These are phyloP conservation scores for Pyricularia grisea DNA, from an alignment of 2,329 filamentous ascomycete species.

Conservation along the genomic window DNA sequence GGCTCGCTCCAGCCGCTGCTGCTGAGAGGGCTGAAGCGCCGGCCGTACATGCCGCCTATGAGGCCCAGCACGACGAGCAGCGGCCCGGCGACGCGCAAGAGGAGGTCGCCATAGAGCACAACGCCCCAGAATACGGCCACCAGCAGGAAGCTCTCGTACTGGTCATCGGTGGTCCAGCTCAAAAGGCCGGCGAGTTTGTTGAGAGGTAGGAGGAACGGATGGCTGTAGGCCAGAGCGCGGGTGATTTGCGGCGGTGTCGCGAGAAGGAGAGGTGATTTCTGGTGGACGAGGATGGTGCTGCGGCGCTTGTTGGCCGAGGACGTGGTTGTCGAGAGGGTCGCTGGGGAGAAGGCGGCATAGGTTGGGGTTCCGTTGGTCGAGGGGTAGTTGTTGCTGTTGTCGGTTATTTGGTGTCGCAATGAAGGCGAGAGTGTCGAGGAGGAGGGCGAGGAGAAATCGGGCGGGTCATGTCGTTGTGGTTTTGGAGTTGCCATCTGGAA, in stretches of 20 bases:
- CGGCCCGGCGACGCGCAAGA: constrained; percentile 76
- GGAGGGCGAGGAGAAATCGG: constrained; percentile 13
- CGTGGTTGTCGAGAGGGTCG: constrained; percentile 53
- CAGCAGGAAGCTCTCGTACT: constrained; percentile 94
- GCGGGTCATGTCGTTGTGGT: constrained; percentile 24
- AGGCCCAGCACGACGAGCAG: constrained; percentile 69
- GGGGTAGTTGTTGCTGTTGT: constrained; percentile 8
- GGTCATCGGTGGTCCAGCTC: constrained; percentile 88
- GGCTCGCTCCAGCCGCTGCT: constrained; percentile 65
- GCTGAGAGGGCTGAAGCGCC: constrained; percentile 81
- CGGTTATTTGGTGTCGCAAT: neutral
- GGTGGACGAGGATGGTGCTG: constrained; percentile 89
- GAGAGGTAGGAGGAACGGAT: constrained; percentile 83
- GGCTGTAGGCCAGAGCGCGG: constrained; percentile 86
- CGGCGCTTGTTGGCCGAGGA: constrained; percentile 62
- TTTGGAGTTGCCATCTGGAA: constrained; percentile 40
- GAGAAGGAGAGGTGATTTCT: constrained; percentile 87
- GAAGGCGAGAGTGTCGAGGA: constrained; percentile 14
- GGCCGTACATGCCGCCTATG: constrained; percentile 86
- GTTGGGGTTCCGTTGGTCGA: constrained; percentile 48
- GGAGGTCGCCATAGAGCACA: constrained; percentile 74
- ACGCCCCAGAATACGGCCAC: constrained; percentile 78
- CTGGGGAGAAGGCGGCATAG: constrained; percentile 81
- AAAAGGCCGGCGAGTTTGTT: constrained; percentile 79
- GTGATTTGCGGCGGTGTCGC: constrained; percentile 94